Percentiles rank a stretch among this genome's conserved stretches.
Conservation (phyloP, 2,329 filamentous ascomycete species). For the Onygenales sp. region DNA sequence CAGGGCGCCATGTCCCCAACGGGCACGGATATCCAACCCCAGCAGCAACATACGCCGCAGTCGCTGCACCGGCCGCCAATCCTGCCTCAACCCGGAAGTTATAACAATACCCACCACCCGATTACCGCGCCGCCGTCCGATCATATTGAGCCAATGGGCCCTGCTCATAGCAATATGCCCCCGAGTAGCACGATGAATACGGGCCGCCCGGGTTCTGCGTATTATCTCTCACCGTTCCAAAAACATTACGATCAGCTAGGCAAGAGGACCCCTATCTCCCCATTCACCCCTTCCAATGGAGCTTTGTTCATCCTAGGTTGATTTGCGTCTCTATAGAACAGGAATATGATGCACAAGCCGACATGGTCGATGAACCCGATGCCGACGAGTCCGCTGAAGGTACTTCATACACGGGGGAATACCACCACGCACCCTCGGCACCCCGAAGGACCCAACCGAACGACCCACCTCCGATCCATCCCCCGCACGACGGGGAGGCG, state of each 20-base stretch:
- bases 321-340: constrained; percentile 68
- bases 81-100: constrained; percentile 27
- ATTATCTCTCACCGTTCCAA: constrained; percentile 81
- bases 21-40: constrained; percentile 46
- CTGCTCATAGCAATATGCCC: not conserved
- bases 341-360: constrained; percentile 86
- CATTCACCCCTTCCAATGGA: constrained; percentile 37
- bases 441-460: not conserved
- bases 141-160: constrained; percentile 19
- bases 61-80: constrained; percentile 35
- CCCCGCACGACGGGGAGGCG: constrained; percentile 26
- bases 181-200: not conserved
- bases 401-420: constrained; percentile 50
- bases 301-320: constrained; percentile 59
- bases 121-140: constrained; percentile 30
- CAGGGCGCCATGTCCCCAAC: constrained; percentile 55
- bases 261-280: constrained; percentile 56
- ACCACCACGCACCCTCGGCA: not conserved
- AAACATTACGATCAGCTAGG: constrained; percentile 93
- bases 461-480: constrained; percentile 20
- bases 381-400: constrained; percentile 59
- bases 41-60: constrained; percentile 36
- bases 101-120: constrained; percentile 24
- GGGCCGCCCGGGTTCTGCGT: constrained; percentile 40
- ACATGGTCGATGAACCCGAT: constrained; percentile 77